Base-by-base conservation (phyloP, 495 filamentous ascomycete genomes). In the Aspergillus taichungensis region DNA sequence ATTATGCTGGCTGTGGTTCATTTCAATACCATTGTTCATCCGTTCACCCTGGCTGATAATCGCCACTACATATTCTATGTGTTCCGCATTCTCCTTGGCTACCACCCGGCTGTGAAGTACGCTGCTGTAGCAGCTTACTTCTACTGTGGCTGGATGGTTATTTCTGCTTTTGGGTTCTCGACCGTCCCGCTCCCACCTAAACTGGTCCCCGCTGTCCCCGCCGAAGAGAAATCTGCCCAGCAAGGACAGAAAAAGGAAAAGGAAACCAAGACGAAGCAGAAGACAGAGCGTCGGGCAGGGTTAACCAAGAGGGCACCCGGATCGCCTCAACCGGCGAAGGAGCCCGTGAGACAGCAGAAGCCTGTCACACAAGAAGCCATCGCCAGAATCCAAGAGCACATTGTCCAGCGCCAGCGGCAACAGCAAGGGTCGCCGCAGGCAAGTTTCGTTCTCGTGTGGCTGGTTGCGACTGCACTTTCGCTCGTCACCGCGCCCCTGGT, bases 21-120 rank as follows among this genome's bases (percentile, higher is more conserved):
- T 49, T 83, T 71, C 73, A 97, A 96, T 71, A 97, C 92, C 33
- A 80, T 94, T 46, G 79, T 98, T 42, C 92, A 98, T 60, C 92
- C 92, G 1, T 98, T 96, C 54, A 94, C 91, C 1, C 76, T 97
- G 3, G 92, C 92, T 28, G 92, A 98, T 60, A 98, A 98, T 65
- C 74, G 92, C 3, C 94, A 97, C 60, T 98, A 95, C 68, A 78
- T 92, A 45, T 98, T 98, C 67, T 98, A 98, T 63, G 72, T 92
- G 46, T 97, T 98, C 69, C 84, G 88, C 0, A 77, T 94, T 50
- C 82, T 88, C 8, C 79, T 94, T 42, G 72, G 77, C 3, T 68
- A 69, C 14, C 78, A 87, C 44, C 68, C 75, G 1, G 61, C 66
- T 12, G 57, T 85, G 10, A 80, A 83, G 30, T 94, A 94, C 57